A percentile compares a stretch with the other conserved stretches of the same genome.
Evolutionary conservation across 78 protist species (phyloP).

Genomic region (Tieghemostelium lacteum): DNA sequence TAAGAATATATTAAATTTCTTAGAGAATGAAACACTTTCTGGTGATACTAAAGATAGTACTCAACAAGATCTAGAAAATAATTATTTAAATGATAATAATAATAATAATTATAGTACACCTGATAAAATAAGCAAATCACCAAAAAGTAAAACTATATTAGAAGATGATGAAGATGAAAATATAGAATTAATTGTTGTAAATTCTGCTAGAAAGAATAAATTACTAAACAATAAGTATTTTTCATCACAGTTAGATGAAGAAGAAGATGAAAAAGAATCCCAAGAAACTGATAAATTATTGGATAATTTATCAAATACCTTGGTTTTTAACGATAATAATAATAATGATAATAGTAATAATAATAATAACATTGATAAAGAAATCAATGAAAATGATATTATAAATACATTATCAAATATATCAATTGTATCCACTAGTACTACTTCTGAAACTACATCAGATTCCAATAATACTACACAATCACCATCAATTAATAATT

Average conservation of each 20-base stretch:
- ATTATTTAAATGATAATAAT: not conserved
- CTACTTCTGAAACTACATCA: no score
- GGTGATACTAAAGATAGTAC: not conserved
- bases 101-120: not conserved
- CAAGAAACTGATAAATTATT: not conserved
- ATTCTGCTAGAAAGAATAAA: not conserved
- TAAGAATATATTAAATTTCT: slow-evolving; percentile 1
- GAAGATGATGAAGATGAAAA: not conserved
- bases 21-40: slow-evolving; percentile 7
- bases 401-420: not conserved
- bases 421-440: no score
- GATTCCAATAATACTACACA: no score
- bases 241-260: not conserved
- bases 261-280: not conserved
- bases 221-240: not conserved
- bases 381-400: not conserved
- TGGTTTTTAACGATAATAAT: not conserved
- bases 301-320: not conserved
- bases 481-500: no score
- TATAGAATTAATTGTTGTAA: not conserved
- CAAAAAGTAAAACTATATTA: not conserved
- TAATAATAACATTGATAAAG: slow-evolving; percentile 5
- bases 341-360: slow-evolving; percentile 3
- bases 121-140: not conserved
- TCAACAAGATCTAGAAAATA: not conserved